Evolutionary conservation across 192 early-diverging fungal species (phyloP).

Genomic region (Podila epigama): DNA sequence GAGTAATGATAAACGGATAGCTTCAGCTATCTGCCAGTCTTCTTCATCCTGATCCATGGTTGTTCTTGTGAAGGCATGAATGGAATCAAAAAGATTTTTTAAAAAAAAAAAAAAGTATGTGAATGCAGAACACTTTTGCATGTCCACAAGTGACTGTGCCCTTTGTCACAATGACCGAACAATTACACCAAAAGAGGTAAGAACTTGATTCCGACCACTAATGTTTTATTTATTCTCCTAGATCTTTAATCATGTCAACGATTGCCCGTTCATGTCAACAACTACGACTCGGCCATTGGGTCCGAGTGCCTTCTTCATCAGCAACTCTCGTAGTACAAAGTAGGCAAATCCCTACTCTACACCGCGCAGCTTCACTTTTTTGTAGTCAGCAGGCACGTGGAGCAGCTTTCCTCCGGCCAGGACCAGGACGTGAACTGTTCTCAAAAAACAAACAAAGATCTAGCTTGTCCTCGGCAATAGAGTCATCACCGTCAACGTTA

Average conservation of each 20-base stretch:
- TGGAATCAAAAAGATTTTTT: too few relatives aligned
- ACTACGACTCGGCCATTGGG: background rate
- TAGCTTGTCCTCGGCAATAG: background rate
- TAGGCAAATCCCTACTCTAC: background rate
- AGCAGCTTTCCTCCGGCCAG: slow-evolving; percentile 18
- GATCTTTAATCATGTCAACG: background rate
- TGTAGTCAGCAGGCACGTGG: slow-evolving; percentile 14
- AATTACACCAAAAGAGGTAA: too few relatives aligned
- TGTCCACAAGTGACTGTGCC: too few relatives aligned
- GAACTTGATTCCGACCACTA: too few relatives aligned
- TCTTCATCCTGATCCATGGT: slow-evolving; percentile 25
- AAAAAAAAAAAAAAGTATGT: background rate
- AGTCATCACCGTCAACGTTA: too few relatives aligned
- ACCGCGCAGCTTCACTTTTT: background rate
- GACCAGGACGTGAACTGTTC: slow-evolving; percentile 16
- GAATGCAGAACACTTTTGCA: background rate
- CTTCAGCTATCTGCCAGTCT: slow-evolving; percentile 26
- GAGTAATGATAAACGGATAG: slow-evolving; percentile 33
- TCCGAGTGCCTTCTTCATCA: background rate
- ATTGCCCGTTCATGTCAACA: background rate
- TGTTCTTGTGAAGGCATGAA: background rate
- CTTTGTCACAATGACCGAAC: too few relatives aligned
- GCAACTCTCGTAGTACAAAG: background rate
- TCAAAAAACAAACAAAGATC: background rate
- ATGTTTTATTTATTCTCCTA: too few relatives aligned